Percentiles rank a stretch among this genome's conserved stretches.
Evolutionary conservation across 1,284 basidiomycete species (phyloP).

Genomic region (Fomitopsis schrenkii): DNA sequence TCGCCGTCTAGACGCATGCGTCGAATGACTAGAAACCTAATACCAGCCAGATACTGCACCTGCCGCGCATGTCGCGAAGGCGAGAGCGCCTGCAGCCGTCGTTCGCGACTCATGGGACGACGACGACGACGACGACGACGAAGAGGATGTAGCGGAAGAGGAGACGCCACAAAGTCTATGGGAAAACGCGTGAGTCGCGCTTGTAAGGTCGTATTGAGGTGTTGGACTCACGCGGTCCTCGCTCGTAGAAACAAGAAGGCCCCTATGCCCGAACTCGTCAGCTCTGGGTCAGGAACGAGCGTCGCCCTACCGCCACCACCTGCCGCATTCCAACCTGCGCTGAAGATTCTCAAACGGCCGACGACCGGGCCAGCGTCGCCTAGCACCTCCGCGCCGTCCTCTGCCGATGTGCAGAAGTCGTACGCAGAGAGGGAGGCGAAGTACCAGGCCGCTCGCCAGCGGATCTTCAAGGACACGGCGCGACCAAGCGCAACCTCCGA

Average conservation of each 20-base stretch:
- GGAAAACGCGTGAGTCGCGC: constrained; percentile 42
- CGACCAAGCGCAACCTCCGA: not conserved
- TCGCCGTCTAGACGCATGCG: not conserved
- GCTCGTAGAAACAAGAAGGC: constrained; percentile 34
- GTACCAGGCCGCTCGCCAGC: constrained; percentile 35
- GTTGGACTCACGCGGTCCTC: not conserved
- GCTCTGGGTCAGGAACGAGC: constrained; percentile 26
- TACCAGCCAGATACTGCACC: constrained; percentile 1
- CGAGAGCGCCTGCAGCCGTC: constrained; percentile 2
- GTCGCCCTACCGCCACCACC: constrained; percentile 27
- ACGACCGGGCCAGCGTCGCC: constrained; percentile 12
- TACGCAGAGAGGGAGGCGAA: constrained; percentile 34
- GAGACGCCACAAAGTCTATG: constrained; percentile 35
- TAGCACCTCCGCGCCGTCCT: constrained; percentile 8
- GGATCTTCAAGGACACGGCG: constrained; percentile 28
- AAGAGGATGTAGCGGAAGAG: constrained; percentile 7
- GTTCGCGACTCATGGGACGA: constrained; percentile 44
- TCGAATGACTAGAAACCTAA: not conserved
- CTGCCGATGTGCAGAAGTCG: constrained; percentile 15
- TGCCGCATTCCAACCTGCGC: constrained; percentile 31
- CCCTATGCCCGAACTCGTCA: constrained; percentile 45
- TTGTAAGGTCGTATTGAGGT: not conserved
- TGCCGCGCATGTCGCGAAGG: not conserved
- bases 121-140: constrained; percentile 27
- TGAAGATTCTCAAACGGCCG: constrained; percentile 36